A percentile compares a stretch with the other conserved stretches of the same genome.
These are phyloP conservation scores for Pseudogymnoascus sp. DNA, from an alignment of 2,329 filamentous ascomycete genomes.

Conservation along the genomic window DNA sequence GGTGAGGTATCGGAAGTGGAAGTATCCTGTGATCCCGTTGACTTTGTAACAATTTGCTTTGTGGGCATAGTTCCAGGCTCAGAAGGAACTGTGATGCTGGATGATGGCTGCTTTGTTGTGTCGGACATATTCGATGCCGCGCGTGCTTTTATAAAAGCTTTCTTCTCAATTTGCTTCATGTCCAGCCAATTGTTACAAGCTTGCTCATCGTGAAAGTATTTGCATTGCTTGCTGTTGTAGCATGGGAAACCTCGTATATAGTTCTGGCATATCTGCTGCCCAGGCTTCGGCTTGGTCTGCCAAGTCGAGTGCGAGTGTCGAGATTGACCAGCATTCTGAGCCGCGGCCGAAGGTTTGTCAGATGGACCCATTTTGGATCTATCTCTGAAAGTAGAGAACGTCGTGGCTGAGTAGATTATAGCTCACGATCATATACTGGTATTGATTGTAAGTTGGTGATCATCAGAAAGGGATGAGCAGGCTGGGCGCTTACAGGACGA, in stretches of 20 bases:
- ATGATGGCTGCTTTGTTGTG: neutral
- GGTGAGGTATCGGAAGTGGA: neutral
- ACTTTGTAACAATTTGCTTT: neutral
- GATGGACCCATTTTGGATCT: neutral
- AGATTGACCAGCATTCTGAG: neutral
- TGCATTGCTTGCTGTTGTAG: neutral
- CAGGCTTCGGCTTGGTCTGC: neutral
- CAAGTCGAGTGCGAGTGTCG: neutral
- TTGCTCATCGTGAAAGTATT: neutral
- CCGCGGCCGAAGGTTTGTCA: neutral
- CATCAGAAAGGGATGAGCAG: neutral
- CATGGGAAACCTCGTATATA: neutral
- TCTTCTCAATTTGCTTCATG: neutral
- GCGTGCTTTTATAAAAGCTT: no score
- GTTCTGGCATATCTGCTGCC: neutral
- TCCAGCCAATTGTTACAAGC: neutral
- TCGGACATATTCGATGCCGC: neutral
- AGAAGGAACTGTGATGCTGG: neutral
- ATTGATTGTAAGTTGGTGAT: neutral
- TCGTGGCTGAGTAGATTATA: neutral
- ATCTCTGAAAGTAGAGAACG: neutral
- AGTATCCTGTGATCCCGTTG: neutral
- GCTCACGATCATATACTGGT: neutral
- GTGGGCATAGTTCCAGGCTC: neutral
- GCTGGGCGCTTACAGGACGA: neutral